Base-by-base conservation (phyloP, 2,329 filamentous ascomycete species). In the Pyrenophora teres region DNA sequence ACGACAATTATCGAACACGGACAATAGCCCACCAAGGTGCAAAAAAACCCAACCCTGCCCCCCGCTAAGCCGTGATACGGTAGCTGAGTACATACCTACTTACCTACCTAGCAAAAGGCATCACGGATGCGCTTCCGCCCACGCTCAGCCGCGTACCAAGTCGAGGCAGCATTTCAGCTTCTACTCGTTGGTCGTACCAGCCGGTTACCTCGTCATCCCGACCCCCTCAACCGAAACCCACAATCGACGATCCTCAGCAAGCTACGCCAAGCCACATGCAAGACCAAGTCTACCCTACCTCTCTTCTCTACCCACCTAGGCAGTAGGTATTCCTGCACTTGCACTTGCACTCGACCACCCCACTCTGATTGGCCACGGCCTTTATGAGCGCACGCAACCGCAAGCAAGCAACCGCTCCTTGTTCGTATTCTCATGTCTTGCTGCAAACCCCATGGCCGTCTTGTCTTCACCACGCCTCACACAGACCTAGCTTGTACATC, bases 311-410 rank as follows among this genome's bases (percentile, higher is more conserved):
- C 15, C 15, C 15, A 15, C 15, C 15, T 15, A 15, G 15, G 15
- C 15, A 15, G 15, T 15, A 15, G 15, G 15, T 21, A 21, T 21
- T 21, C 19, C 5, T 21, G 19, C 19, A 21, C 19, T 21, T 21
- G 19, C 19, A 3, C 46, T 30, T 21, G 21, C 21, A 7, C 18
- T 23, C 27, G n/a, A 13, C 27, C 9, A 15, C 18, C 43, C 13
- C 23, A 23, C n/a, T 12, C 18, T 36, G 10, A 59, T 60, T 60
- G 52, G 55, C 23, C 31, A 25, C 39, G 7, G 38, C 48, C 23
- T 44, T 32, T 37, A 30, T 32, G 38, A 32, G 35, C 33, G 45
- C 39, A 30, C 31, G 45, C 36, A 12, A 30, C 7, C 27, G 27
- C 27, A 30, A 25, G 23, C 27, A 12, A 10, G 41, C 51, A 46